Evolutionary conservation across 2,329 filamentous ascomycete species (phyloP).

Genomic region (Kalaharituber pfeilii): DNA sequence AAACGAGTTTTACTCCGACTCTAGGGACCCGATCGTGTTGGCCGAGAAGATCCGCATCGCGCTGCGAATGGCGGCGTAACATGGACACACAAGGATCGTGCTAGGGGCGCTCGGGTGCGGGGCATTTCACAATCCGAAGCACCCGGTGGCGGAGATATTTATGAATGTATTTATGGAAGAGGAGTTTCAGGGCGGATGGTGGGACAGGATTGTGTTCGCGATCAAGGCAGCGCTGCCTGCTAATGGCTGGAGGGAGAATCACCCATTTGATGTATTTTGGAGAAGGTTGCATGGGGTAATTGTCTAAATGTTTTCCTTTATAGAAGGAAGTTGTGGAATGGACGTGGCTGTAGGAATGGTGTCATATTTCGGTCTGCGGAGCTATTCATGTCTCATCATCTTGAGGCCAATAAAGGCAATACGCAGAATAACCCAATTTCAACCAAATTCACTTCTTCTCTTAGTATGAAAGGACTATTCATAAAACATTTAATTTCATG

Average conservation of each 20-base stretch:
- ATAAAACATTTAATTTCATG: too few species aligned
- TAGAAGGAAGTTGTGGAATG: too few species aligned
- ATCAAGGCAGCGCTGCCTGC: constrained; percentile 26
- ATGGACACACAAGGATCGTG: constrained; percentile 42
- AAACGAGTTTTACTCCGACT: constrained; percentile 22
- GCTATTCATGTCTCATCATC: too few species aligned
- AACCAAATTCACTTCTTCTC: too few species aligned
- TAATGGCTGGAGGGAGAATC: not conserved
- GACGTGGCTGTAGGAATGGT: too few species aligned
- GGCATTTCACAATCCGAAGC: constrained; percentile 44
- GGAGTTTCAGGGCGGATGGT: constrained; percentile 49
- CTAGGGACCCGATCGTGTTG: constrained; percentile 36
- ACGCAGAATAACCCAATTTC: too few species aligned
- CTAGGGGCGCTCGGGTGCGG: constrained; percentile 55
- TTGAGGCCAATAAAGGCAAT: too few species aligned
- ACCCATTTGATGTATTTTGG: not conserved
- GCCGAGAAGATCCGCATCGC: constrained; percentile 46
- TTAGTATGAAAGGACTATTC: too few species aligned
- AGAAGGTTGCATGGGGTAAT: not conserved
- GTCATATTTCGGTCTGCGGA: too few species aligned
- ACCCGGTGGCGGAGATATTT: constrained; percentile 47
- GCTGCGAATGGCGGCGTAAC: constrained; percentile 41
- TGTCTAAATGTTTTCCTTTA: not conserved
- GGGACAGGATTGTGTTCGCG: constrained; percentile 47
- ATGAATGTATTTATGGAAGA: constrained; percentile 40